Evolutionary conservation across 2,329 filamentous ascomycete species (phyloP).

Genomic region (Stachybotrys elegans): DNA sequence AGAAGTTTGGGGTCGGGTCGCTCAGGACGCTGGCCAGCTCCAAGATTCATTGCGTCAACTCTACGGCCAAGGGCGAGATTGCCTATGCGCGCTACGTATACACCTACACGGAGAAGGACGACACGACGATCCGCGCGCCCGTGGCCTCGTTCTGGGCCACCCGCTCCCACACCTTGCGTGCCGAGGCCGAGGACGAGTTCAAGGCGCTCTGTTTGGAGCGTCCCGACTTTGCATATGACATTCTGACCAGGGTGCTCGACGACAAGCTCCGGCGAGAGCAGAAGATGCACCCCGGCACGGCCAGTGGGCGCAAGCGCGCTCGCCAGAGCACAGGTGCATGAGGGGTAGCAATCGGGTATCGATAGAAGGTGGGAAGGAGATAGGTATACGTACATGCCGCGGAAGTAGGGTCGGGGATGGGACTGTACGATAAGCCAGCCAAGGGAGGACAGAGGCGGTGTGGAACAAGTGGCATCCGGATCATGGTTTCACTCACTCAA

Average conservation of each 20-base stretch:
- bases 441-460: too few species aligned
- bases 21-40: slow-evolving; percentile 74
- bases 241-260: slow-evolving; percentile 70
- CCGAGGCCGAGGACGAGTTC: slow-evolving; percentile 86
- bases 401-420: too few species aligned
- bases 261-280: slow-evolving; percentile 63
- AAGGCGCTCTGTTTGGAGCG: slow-evolving; percentile 79
- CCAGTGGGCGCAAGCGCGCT: slow-evolving; percentile 52
- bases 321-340: slow-evolving; percentile 42
- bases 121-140: slow-evolving; percentile 70
- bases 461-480: too few species aligned
- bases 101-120: slow-evolving; percentile 64
- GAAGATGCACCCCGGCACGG: slow-evolving; percentile 47
- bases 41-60: slow-evolving; percentile 90
- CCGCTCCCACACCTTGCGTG: slow-evolving; percentile 71
- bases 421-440: too few species aligned
- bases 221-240: slow-evolving; percentile 89
- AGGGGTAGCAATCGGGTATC: too few species aligned
- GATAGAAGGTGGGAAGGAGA: too few species aligned
- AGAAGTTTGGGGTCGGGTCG: slow-evolving; percentile 63
- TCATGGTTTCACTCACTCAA: too few species aligned
- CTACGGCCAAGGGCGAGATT: slow-evolving; percentile 84
- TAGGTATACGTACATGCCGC: too few species aligned
- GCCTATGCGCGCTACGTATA: slow-evolving; percentile 90
- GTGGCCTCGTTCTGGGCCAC: slow-evolving; percentile 90